Conservation (phyloP, 2,329 filamentous ascomycete genomes). For the Aspergillus transmontanensis region DNA sequence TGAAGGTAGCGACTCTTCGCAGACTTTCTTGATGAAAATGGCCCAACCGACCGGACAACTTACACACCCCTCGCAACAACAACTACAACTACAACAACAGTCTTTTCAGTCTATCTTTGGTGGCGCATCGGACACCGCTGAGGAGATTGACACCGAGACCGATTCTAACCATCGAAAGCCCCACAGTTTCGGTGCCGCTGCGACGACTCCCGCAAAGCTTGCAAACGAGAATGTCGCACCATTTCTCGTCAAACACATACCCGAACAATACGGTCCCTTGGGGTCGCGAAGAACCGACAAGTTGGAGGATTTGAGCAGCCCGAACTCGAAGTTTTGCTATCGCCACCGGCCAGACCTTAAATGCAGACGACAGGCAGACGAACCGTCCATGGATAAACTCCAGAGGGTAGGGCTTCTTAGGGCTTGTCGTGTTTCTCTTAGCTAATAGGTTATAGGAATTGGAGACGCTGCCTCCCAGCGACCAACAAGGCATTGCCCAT, state of each 20-base stretch:
- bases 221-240: slow-evolving; percentile 80
- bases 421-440: not conserved
- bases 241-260: slow-evolving; percentile 89
- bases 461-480: slow-evolving; percentile 75
- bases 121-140: slow-evolving; percentile 17
- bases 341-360: slow-evolving; percentile 91
- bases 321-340: slow-evolving; percentile 91
- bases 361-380: slow-evolving; percentile 88
- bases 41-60: not conserved
- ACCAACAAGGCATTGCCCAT: slow-evolving; percentile 94
- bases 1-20: slow-evolving; percentile 1
- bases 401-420: slow-evolving; percentile 67
- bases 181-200: slow-evolving; percentile 37
- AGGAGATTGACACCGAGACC: slow-evolving; percentile 24
- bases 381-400: slow-evolving; percentile 92
- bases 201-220: slow-evolving; percentile 58
- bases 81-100: not conserved
- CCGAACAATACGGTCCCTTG: slow-evolving; percentile 80
- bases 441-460: slow-evolving; percentile 63
- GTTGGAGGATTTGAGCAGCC: slow-evolving; percentile 46
- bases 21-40: not conserved
- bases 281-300: slow-evolving; percentile 44
- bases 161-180: slow-evolving; percentile 26
- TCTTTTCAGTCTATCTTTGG: slow-evolving; percentile 27
- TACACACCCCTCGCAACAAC: not conserved